Evolutionary conservation across 2,329 filamentous ascomycete genomes (phyloP).

Genomic region (Ceratocystis papillata): DNA sequence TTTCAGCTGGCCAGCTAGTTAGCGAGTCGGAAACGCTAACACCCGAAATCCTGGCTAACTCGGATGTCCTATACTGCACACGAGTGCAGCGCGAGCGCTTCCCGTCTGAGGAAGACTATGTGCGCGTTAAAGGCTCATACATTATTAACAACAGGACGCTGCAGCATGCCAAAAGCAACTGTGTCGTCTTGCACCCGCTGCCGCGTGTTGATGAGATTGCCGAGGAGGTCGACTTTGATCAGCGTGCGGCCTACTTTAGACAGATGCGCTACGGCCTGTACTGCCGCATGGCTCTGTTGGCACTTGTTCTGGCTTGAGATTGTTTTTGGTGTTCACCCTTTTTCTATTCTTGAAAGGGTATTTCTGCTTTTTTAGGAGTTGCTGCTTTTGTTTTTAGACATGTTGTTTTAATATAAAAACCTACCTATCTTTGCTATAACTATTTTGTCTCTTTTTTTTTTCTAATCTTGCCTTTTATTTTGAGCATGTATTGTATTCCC

Average conservation of each 20-base stretch:
- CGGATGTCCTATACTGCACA: conserved; percentile 93
- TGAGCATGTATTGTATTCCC: too few species aligned
- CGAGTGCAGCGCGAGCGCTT: conserved; percentile 96
- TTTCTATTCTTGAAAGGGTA: conserved; percentile 21
- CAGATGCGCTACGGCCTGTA: conserved; percentile 99
- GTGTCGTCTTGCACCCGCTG: conserved; percentile 91
- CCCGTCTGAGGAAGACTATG: conserved; percentile 66
- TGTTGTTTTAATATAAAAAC: neutral
- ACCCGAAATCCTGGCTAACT: conserved; percentile 71
- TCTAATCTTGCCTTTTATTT: neutral
- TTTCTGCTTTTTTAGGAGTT: conserved; percentile 17
- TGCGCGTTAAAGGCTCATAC: conserved; percentile 78
- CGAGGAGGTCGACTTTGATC: conserved; percentile 95
- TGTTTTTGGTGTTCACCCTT: neutral
- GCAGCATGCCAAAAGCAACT: conserved; percentile 81
- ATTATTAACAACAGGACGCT: conserved; percentile 83
- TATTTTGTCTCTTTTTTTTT: conserved; percentile 7
- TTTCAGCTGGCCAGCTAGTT: conserved; percentile 63
- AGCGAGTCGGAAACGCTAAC: conserved; percentile 69
- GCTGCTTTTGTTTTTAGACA: conserved; percentile 20
- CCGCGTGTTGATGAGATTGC: conserved; percentile 87
- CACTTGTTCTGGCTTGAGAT: conserved; percentile 60
- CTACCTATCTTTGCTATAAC: neutral
- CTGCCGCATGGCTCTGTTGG: conserved; percentile 93
- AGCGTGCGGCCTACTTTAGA: conserved; percentile 94